Evolutionary conservation across 257 asterid genomes (phyloP).

Genomic region (Petunia secreta): DNA sequence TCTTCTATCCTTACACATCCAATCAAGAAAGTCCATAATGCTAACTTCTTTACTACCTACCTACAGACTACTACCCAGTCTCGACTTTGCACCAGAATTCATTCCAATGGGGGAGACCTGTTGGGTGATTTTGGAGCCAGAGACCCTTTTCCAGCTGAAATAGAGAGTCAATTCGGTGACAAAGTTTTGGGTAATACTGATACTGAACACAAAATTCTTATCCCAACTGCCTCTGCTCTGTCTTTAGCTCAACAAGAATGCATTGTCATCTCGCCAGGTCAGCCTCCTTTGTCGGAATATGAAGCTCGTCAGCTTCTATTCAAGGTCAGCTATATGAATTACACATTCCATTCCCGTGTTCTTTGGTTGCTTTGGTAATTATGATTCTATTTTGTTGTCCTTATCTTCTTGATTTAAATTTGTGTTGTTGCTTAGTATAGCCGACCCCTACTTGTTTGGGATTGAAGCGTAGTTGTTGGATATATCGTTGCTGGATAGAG

Average conservation of each 20-base stretch:
- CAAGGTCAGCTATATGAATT: constrained; percentile 49
- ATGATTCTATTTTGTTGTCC: not conserved
- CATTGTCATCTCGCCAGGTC: constrained; percentile 46
- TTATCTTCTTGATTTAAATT: not conserved
- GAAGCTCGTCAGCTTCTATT: constrained; percentile 59
- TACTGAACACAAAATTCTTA: constrained; percentile 89
- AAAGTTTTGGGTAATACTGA: constrained; percentile 57
- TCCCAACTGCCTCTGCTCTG: constrained; percentile 69
- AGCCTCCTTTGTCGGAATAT: constrained; percentile 50
- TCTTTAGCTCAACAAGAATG: constrained; percentile 65
- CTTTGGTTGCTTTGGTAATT: not conserved
- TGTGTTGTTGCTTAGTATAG: too few species aligned
- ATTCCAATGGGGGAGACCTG: constrained; percentile 41
- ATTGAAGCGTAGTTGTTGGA: too few species aligned
- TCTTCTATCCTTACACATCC: constrained; percentile 34
- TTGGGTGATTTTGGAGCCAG: constrained; percentile 91
- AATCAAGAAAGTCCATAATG: constrained; percentile 19
- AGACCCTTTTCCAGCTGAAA: constrained; percentile 90
- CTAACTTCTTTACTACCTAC: constrained; percentile 20
- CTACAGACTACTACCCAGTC: not conserved
- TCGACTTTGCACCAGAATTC: constrained; percentile 31
- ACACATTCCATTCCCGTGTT: not conserved
- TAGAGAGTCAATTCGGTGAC: constrained; percentile 74
- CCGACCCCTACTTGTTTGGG: too few species aligned
- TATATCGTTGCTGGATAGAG: not conserved